These are phyloP conservation scores for Pseudogymnoascus sp. DNA, from an alignment of 2,329 filamentous ascomycete species.

Conservation along the genomic window DNA sequence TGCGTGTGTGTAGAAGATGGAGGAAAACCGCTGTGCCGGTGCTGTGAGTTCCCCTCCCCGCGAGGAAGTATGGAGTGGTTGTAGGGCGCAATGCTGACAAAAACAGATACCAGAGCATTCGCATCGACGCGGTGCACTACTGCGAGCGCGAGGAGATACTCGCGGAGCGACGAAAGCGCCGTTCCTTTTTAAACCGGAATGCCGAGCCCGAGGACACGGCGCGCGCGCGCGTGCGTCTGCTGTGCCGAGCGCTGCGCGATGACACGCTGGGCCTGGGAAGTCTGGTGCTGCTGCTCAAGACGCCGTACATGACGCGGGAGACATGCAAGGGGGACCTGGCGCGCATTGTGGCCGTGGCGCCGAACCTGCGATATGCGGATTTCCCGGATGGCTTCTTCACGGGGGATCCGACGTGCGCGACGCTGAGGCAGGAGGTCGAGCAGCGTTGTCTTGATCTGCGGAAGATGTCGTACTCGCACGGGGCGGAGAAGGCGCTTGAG, in stretches of 20 bases:
- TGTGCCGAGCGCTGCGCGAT: constrained; percentile 75
- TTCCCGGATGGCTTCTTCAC: constrained; percentile 80
- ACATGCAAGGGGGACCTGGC: constrained; percentile 77
- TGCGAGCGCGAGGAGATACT: constrained; percentile 79
- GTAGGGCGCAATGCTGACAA: not conserved
- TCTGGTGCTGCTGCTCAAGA: constrained; percentile 71
- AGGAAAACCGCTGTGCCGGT: constrained; percentile 40
- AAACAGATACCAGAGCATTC: constrained; percentile 73
- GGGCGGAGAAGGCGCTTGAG: constrained; percentile 71
- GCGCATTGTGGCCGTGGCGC: constrained; percentile 73
- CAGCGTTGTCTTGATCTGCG: constrained; percentile 73
- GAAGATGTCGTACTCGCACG: constrained; percentile 78
- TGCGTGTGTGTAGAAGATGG: constrained; percentile 68
- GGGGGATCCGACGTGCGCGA: constrained; percentile 67
- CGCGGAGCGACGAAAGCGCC: constrained; percentile 68
- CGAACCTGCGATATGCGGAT: constrained; percentile 82
- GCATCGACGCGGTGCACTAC: constrained; percentile 91
- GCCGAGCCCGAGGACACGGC: constrained; percentile 75
- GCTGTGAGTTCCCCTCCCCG: constrained; percentile 46
- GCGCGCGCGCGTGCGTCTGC: constrained; percentile 63
- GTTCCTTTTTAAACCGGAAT: constrained; percentile 65
- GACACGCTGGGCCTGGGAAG: constrained; percentile 58
- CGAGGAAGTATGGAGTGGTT: not conserved
- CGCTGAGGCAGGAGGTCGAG: constrained; percentile 76
- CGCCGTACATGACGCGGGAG: constrained; percentile 88